Evolutionary conservation across 192 early-diverging fungal genomes (phyloP).

Genomic region (Coemansia umbellata): DNA sequence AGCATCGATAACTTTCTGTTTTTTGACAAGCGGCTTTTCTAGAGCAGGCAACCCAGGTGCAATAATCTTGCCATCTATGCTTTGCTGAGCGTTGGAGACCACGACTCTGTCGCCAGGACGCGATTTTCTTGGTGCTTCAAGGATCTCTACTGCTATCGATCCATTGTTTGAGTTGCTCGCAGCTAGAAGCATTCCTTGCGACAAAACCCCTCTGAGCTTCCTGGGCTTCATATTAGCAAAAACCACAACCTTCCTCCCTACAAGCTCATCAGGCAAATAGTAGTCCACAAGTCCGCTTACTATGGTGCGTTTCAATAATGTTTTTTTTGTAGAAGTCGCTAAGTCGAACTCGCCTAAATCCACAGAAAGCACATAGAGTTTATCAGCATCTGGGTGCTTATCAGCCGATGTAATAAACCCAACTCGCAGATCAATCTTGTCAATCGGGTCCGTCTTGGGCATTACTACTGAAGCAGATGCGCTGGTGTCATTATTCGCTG

Average conservation of each 20-base stretch:
- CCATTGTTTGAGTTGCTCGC: slow-evolving; percentile 4
- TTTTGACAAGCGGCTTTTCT: slow-evolving; percentile 12
- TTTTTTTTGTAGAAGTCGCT: not conserved
- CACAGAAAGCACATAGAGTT: slow-evolving; percentile 21
- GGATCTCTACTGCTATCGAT: slow-evolving; percentile 9
- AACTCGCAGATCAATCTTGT: slow-evolving; percentile 17
- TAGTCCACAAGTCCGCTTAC: slow-evolving; percentile 26
- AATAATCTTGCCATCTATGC: not conserved
- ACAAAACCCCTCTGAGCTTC: slow-evolving; percentile 28
- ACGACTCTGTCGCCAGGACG: slow-evolving; percentile 12
- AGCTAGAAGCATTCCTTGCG: slow-evolving; percentile 35
- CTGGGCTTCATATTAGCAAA: slow-evolving; percentile 32
- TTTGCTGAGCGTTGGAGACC: not conserved
- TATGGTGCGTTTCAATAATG: slow-evolving; percentile 14
- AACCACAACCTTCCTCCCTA: slow-evolving; percentile 12
- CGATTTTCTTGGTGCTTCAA: slow-evolving; percentile 15
- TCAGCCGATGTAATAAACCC: slow-evolving; percentile 9
- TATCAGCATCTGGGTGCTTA: slow-evolving; percentile 19
- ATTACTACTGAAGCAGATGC: not conserved
- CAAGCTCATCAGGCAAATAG: slow-evolving; percentile 20
- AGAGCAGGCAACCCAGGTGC: not conserved
- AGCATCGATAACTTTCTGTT: slow-evolving; percentile 7
- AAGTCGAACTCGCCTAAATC: slow-evolving; percentile 11
- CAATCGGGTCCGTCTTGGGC: slow-evolving; percentile 3
- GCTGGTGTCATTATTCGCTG: not conserved